A percentile compares a stretch with the other conserved stretches of the same genome.
Evolutionary conservation across 192 early-diverging fungal genomes (phyloP).

Genomic region (Obelidium mucronatum): DNA sequence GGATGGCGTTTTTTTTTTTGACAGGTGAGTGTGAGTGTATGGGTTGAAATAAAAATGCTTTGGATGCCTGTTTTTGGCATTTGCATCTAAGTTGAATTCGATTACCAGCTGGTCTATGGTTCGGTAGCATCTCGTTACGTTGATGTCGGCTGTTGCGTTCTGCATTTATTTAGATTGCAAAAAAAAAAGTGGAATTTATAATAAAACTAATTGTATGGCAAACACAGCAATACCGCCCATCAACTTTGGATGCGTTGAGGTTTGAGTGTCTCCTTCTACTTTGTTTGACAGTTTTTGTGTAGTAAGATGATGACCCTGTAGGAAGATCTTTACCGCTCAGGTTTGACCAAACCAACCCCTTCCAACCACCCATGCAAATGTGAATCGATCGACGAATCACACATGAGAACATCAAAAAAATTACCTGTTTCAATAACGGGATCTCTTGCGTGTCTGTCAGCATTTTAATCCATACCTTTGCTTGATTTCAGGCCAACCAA

Average conservation of each 20-base stretch:
- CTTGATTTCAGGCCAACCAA: slow-evolving; percentile 75
- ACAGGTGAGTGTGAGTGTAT: neutral
- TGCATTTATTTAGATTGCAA: no score
- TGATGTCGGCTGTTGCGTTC: slow-evolving; percentile 5
- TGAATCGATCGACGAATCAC: neutral
- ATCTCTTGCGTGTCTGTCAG: neutral
- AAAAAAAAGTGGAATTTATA: no score
- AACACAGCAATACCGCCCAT: slow-evolving; percentile 34
- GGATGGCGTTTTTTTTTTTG: no score
- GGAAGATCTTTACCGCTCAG: slow-evolving; percentile 93
- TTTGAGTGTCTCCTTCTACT: neutral
- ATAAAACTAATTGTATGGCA: slow-evolving; percentile 8
- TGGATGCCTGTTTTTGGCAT: neutral
- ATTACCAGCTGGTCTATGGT: slow-evolving; percentile 31
- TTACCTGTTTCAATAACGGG: no score
- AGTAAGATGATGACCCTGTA: slow-evolving; percentile 38
- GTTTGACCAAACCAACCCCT: slow-evolving; percentile 8
- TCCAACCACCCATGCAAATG: neutral
- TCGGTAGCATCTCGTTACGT: slow-evolving; percentile 24
- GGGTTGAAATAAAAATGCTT: neutral
- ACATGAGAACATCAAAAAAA: no score
- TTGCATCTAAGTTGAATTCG: neutral
- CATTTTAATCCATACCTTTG: no score
- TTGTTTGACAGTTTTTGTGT: neutral
- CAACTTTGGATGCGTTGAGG: slow-evolving; percentile 34